Evolutionary conservation across 805 yeast species (phyloP), one percentile per base, ranked within the genome.

Genomic region (Sugiyamaella mastotermitis): DNA sequence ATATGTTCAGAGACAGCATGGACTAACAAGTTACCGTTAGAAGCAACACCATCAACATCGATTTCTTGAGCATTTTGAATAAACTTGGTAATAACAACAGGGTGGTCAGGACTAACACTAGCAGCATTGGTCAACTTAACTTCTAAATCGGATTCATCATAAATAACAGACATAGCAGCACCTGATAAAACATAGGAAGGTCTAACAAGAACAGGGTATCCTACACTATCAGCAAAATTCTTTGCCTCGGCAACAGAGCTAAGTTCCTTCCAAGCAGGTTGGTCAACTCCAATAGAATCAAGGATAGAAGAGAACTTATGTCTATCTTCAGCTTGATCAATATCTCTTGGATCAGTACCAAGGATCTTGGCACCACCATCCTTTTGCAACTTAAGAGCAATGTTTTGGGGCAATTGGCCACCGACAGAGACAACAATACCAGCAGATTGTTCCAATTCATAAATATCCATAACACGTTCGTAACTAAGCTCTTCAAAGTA

Each of bases 1-100:
- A 88, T 94, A 62, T 90, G 98, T 65, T 92, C 98, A 48, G 95
- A 84, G 43, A 90, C 83, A 43, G 95, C 97, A 63, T 90, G 98
- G 42, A 90, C 94, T 36, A 90, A 66, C 39, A 90, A 85, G 55
- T 78, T 65, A 55, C 98, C 98, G 40, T 87, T 72, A 52, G 76
- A 67, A 31, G 97, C 97, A 57, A 90, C 98, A 44, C 87, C 97
- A 68, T 90, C 98, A 52, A 90, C 83, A 64, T 90, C 98, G 53
- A 90, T 90, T 67, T 90, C 98, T 64, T 87, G 81, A 17, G 98
- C 97, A 48, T 94, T 94, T 64, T 83, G 84, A 55, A 90, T 92
- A 61, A 86, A 90, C 65, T 90, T 92, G 54, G 97, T 82, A 57
- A 90, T 90, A 39, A 90, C 98, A 48, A 90, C 98, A 17, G 98